Evolutionary conservation across 768 basidiomycete genomes (phyloP).

Genomic region (Pulveroboletus sp.): DNA sequence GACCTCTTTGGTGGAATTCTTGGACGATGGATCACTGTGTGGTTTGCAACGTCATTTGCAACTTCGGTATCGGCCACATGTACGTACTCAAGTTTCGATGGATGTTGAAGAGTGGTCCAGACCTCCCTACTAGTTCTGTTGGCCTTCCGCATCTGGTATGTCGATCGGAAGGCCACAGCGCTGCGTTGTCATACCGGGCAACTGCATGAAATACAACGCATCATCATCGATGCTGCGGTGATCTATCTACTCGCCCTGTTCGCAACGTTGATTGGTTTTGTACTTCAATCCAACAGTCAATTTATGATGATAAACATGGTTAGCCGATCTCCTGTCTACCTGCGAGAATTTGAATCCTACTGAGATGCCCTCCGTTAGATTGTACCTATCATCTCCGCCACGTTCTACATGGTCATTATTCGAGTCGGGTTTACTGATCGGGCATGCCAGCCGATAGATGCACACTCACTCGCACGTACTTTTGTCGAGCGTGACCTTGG

Average conservation of each 20-base stretch:
- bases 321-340: neutral
- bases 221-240: slow-evolving; percentile 34
- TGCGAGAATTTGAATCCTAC: neutral
- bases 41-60: slow-evolving; percentile 28
- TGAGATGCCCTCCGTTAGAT: neutral
- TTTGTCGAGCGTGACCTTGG: too few species aligned
- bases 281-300: slow-evolving; percentile 24
- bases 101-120: neutral
- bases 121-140: slow-evolving; percentile 15
- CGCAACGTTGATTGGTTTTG: slow-evolving; percentile 30
- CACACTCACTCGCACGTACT: neutral
- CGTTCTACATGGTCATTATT: slow-evolving; percentile 18
- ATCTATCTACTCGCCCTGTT: slow-evolving; percentile 35
- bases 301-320: slow-evolving; percentile 36
- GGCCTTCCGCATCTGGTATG: slow-evolving; percentile 25
- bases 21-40: slow-evolving; percentile 31
- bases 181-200: slow-evolving; percentile 10
- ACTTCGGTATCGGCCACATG: slow-evolving; percentile 32
- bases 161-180: slow-evolving; percentile 18
- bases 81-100: neutral
- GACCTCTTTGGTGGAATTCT: slow-evolving; percentile 23
- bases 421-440: slow-evolving; percentile 3
- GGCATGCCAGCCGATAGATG: neutral
- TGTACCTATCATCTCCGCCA: slow-evolving; percentile 13
- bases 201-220: slow-evolving; percentile 12